phyloP scores from a whole-genome alignment of 1,284 basidiomycete species.

The Trichosporon asahii region DNA sequence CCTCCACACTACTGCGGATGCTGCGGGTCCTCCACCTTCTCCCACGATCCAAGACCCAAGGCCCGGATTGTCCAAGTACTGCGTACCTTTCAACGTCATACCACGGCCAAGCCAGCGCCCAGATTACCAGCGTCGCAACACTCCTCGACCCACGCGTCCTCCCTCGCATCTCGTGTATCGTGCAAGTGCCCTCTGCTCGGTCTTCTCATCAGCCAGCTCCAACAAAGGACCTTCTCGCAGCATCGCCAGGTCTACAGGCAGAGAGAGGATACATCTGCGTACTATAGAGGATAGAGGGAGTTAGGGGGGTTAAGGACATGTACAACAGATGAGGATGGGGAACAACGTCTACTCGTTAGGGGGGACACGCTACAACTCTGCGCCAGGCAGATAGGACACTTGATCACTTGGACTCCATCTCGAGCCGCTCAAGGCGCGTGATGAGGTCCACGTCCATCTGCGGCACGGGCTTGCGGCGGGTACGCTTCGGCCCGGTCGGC shows the following conservation, averaged over 20 bases:
- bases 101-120: background rate
- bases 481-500: conserved; percentile 14
- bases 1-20: too few relatives aligned
- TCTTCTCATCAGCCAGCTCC: background rate
- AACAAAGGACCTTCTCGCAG: background rate
- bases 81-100: background rate
- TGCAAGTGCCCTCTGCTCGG: background rate
- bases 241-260: background rate
- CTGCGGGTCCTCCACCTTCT: background rate
- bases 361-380: background rate
- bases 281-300: background rate
- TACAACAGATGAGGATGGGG: background rate
- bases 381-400: background rate
- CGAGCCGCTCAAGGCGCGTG: conserved; percentile 13
- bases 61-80: background rate
- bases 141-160: background rate
- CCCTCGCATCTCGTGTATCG: background rate
- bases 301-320: background rate
- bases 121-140: too few relatives aligned
- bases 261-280: background rate
- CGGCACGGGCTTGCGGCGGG: conserved; percentile 28
- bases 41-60: too few relatives aligned
- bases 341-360: background rate
- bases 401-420: background rate
- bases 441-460: conserved; percentile 21